Conservation (phyloP, 495 filamentous ascomycete species). For the Thermothielavioides terrestris region DNA sequence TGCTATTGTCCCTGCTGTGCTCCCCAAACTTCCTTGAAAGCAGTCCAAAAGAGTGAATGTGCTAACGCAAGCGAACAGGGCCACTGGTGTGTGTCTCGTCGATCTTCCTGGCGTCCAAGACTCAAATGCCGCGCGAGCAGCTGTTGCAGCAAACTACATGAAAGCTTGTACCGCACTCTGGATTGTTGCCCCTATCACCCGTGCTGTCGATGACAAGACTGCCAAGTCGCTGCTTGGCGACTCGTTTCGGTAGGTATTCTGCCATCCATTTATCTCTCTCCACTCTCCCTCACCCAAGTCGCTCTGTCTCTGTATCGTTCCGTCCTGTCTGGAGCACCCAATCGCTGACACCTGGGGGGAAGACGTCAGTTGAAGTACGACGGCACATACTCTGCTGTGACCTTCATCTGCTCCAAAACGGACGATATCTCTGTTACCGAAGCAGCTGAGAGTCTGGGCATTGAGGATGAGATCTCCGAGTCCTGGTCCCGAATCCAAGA, state of each 20-base stretch:
- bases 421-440: slow-evolving; percentile 51
- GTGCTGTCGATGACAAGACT: slow-evolving; percentile 58
- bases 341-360: neutral
- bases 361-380: slow-evolving; percentile 56
- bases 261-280: no score
- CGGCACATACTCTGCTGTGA: slow-evolving; percentile 47
- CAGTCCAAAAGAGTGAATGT: no score
- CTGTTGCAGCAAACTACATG: slow-evolving; percentile 54
- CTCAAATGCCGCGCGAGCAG: slow-evolving; percentile 54
- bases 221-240: slow-evolving; percentile 54
- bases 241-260: slow-evolving; percentile 38
- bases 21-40: no score
- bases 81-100: slow-evolving; percentile 57
- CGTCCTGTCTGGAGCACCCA: no score
- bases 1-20: no score
- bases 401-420: slow-evolving; percentile 60
- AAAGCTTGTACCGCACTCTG: slow-evolving; percentile 46
- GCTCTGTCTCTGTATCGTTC: no score
- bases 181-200: slow-evolving; percentile 58
- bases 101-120: slow-evolving; percentile 60
- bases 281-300: no score
- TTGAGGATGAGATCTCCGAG: slow-evolving; percentile 39
- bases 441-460: slow-evolving; percentile 23
- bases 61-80: no score
- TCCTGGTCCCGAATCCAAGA: slow-evolving; percentile 11